Conservation (phyloP, 352 stramenopile genomes). For the Blastocystis sp. region DNA sequence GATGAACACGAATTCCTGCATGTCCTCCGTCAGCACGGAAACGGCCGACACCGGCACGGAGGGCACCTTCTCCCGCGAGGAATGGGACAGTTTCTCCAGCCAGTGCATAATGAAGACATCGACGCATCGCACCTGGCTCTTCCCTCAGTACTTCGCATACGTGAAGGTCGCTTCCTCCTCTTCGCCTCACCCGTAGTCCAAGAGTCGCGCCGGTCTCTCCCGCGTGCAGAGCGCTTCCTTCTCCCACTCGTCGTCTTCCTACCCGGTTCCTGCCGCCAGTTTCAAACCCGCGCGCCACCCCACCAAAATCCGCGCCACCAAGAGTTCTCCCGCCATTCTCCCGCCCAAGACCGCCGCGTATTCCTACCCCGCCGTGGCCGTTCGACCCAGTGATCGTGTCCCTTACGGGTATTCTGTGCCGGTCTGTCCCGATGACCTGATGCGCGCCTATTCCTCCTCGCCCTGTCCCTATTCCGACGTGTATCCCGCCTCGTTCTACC, state of each 20-base stretch:
- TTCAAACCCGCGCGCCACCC: background rate
- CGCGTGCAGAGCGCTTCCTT: background rate
- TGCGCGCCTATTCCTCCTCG: background rate
- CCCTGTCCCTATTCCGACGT: background rate
- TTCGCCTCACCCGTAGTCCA: background rate
- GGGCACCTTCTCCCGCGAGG: background rate
- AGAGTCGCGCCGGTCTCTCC: background rate
- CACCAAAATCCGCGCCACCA: background rate
- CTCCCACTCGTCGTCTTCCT: background rate
- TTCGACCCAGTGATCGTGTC: background rate
- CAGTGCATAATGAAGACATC: background rate
- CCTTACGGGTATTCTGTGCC: background rate
- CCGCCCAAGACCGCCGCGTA: background rate
- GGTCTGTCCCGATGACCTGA: background rate
- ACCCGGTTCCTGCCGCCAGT: background rate
- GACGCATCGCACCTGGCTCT: background rate
- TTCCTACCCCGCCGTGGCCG: background rate
- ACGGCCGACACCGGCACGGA: background rate
- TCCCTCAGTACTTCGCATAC: conserved; percentile 35
- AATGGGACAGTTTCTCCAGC: background rate
- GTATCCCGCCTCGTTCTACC: background rate
- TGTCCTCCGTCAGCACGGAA: conserved; percentile 35
- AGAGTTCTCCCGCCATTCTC: background rate
- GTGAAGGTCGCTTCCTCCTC: background rate
- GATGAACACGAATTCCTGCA: background rate